phyloP scores from a whole-genome alignment of 768 basidiomycete genomes.

The Suillus occidentalis region DNA sequence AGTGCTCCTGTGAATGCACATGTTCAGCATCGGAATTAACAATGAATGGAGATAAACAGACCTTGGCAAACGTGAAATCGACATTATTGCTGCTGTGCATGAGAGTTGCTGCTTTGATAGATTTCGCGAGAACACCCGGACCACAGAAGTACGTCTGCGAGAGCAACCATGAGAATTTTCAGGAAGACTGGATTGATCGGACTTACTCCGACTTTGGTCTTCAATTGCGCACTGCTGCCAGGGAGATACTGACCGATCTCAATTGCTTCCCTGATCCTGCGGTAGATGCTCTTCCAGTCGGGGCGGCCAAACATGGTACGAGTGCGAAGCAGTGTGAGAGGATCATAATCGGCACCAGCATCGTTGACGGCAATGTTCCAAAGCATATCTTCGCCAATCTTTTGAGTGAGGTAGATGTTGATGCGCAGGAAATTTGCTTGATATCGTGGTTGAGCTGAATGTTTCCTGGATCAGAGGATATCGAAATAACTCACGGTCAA shows the following conservation, averaged over 20 bases:
- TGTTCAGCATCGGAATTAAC: conserved; percentile 8
- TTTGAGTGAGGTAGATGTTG: conserved; percentile 87
- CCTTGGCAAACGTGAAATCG: conserved; percentile 84
- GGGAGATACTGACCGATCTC: conserved; percentile 82
- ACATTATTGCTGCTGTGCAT: conserved; percentile 55
- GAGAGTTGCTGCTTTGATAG: conserved; percentile 71
- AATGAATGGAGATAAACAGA: conserved; percentile 29
- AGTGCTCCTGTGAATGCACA: conserved; percentile 50
- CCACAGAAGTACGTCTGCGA: conserved; percentile 87
- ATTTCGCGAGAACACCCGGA: conserved; percentile 70
- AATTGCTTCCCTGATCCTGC: conserved; percentile 71
- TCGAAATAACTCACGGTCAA: conserved; percentile 65
- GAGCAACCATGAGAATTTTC: conserved; percentile 7
- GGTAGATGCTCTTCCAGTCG: conserved; percentile 83
- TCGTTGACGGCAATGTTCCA: conserved; percentile 93
- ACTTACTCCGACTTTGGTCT: conserved; percentile 81
- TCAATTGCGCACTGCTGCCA: conserved; percentile 74
- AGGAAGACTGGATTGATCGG: background rate
- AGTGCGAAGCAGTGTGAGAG: conserved; percentile 83
- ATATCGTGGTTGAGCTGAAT: conserved; percentile 14
- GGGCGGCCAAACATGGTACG: conserved; percentile 93
- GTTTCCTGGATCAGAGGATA: background rate
- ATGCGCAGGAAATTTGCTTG: conserved; percentile 90
- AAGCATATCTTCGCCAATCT: conserved; percentile 81
- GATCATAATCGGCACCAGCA: conserved; percentile 82